These are phyloP conservation scores for Hanseniaspora lindneri DNA, from an alignment of 805 yeast species.

Conservation along the genomic window DNA sequence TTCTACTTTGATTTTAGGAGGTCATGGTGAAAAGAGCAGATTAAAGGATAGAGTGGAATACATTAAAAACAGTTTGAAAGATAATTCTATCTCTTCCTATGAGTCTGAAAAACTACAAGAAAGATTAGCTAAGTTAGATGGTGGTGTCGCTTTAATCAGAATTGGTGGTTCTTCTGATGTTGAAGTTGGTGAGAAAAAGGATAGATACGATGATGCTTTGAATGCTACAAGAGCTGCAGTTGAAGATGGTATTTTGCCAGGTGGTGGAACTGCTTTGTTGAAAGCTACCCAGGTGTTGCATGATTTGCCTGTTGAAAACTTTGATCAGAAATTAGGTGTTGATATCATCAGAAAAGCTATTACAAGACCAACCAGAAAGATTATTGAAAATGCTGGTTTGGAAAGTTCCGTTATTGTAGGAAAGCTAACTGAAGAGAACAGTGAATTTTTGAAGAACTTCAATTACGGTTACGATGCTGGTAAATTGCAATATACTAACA, in stretches of 20 bases:
- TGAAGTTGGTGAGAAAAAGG: conserved; percentile 99
- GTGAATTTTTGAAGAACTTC: conserved; percentile 49
- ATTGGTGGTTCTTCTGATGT: conserved; percentile 97
- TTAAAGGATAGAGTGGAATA: conserved; percentile 84
- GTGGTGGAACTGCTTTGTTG: conserved; percentile 96
- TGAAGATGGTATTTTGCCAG: conserved; percentile 96
- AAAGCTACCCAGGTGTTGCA: conserved; percentile 77
- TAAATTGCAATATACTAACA: conserved; percentile 86
- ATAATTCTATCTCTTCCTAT: conserved; percentile 64
- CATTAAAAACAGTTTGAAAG: conserved; percentile 70
- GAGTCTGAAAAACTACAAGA: conserved; percentile 95
- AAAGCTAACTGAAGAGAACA: conserved; percentile 42
- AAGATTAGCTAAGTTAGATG: conserved; percentile 90
- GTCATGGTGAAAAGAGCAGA: conserved; percentile 75
- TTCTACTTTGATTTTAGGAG: conserved; percentile 88
- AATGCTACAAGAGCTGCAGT: conserved; percentile 99
- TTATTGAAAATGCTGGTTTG: conserved; percentile 92
- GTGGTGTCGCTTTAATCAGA: conserved; percentile 96
- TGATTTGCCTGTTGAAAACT: conserved; percentile 63
- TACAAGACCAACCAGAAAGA: conserved; percentile 88
- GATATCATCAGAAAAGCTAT: conserved; percentile 86
- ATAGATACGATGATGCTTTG: conserved; percentile 94
- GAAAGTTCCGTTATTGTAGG: conserved; percentile 97
- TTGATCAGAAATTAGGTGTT: conserved; percentile 93
- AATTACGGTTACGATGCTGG: conserved; percentile 85